phyloP scores from a whole-genome alignment of 1,284 basidiomycete genomes.

The Boletus hoseneyae region DNA sequence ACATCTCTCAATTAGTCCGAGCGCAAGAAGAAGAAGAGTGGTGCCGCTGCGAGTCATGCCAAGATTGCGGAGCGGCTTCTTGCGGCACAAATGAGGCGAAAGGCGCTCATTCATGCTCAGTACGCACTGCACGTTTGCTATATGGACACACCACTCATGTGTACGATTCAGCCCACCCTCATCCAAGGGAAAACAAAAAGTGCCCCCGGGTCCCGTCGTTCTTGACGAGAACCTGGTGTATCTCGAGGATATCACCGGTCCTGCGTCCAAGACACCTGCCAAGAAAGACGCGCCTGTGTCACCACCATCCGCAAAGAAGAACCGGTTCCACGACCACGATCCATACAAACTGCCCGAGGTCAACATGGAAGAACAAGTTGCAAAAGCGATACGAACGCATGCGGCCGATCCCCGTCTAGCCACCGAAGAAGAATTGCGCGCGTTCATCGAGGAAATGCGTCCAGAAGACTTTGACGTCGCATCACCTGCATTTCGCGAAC shows the following conservation, averaged over 20 bases:
- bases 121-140: constrained; percentile 22
- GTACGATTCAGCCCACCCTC: constrained; percentile 16
- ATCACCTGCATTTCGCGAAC: constrained; percentile 85
- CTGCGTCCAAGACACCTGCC: constrained; percentile 49
- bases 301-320: constrained; percentile 50
- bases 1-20: constrained; percentile 55
- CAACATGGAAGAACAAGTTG: constrained; percentile 56
- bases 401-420: constrained; percentile 87
- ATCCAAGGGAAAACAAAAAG: constrained; percentile 45
- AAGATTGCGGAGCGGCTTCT: constrained; percentile 89
- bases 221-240: constrained; percentile 76
- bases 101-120: constrained; percentile 77
- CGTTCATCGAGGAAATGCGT: constrained; percentile 90
- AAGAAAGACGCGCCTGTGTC: constrained; percentile 40
- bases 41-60: constrained; percentile 79
- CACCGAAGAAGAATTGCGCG: constrained; percentile 87
- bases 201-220: constrained; percentile 36
- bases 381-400: constrained; percentile 52
- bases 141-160: constrained; percentile 5
- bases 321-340: constrained; percentile 71
- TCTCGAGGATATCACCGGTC: constrained; percentile 78
- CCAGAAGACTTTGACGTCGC: constrained; percentile 90
- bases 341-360: constrained; percentile 82
- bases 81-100: constrained; percentile 89
- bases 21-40: constrained; percentile 83